Base-by-base conservation (phyloP, 2,329 filamentous ascomycete genomes). In the Zasmidium angulare region DNA sequence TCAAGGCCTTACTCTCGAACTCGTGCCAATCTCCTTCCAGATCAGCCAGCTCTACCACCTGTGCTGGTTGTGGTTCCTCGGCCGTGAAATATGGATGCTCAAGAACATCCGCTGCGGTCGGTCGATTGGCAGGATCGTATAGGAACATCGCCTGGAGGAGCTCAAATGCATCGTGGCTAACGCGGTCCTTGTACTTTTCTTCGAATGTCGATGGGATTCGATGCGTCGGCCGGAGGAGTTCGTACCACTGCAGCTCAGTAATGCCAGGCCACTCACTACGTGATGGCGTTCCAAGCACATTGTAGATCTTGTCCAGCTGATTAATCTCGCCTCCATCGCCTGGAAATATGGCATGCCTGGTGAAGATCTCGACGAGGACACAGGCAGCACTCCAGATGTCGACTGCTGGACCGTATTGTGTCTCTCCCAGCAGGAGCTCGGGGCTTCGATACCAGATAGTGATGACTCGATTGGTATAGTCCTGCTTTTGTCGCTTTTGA, bases 311-410 rank as follows among this genome's bases (percentile, higher is more conserved):
- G 66, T 98, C 93, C 2, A 99, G 82, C 74, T 99, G 95, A 69
- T 89, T 96, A 66, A 97, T 90, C 75, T 99, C 95, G n/a, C 90
- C 90, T 22, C 93, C 93, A 69, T 97, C 93, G 4, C 95, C 95
- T 0, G 95, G 91, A 72, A 99, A 99, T 62, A 98, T 95, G 63
- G 95, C 91, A 68, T 91, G 89, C 40, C 90, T 86, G 1, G 91
- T 96, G 74, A 99, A 98, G 62, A 99, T 96, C 73, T 99, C 95
- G 50, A 97, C 88, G 72, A 98, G 88, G 1, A 99, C 95, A 71
- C 95, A 99, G 1, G 93, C 95, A 1, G 95, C 95, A 71, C 92
- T 96, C 95, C 95, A 99, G 36, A 99, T 89, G 71, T 97, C 93
- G 14, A 96, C 91, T 1, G 90, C 90, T 0, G 91, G 90, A 3